Evolutionary conservation across 2,329 filamentous ascomycete genomes (phyloP), one percentile per base, ranked within the genome.

Genomic region (Fusarium zealandicum): DNA sequence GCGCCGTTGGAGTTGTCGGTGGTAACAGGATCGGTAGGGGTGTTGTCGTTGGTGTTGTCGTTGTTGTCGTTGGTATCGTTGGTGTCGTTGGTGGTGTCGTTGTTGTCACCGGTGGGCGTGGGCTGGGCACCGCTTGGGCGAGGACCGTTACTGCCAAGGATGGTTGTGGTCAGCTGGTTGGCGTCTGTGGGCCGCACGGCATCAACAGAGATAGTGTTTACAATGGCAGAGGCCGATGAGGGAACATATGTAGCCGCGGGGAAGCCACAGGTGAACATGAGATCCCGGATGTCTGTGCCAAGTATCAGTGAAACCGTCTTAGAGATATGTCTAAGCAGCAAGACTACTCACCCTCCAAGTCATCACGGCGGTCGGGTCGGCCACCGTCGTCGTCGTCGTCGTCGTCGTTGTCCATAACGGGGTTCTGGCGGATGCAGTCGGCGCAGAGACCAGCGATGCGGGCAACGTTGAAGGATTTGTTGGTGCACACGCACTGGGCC

Each of bases 401-500:
- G 3, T 67, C 52, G 25, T 65, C 39, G 13, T 61, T 49, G 18
- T 65, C 39, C 11, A 55, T 51, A 11, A 44, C 51, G 28, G 55
- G 54, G 43, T 71, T 71, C 66, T 76, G 69, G 28, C 64, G 62
- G 54, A 78, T 72, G 56, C 75, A 78, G 47, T 68, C 69, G 43
- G 70, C 68, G 54, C 75, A 78, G 16, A 75, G 68, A 3, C 65
- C 72, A 14, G 74, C 69, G 41, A 76, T 59, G 14, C 59, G 53
- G 18, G 40, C 57, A 42, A 78, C 76, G 62, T 76, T 62, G 64
- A 78, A 74, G 63, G 73, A 74, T 41, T 67, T 56, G 68, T 78
- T 75, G 59, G 73, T 72, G 69, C 76, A 76, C 45, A 77, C 60
- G 55, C 76, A 78, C 59, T 77, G 73, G 11, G 63, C 65, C 66